These are phyloP conservation scores for Aethionema arabicum DNA, from an alignment of 345 rosid species.

Conservation along the genomic window DNA sequence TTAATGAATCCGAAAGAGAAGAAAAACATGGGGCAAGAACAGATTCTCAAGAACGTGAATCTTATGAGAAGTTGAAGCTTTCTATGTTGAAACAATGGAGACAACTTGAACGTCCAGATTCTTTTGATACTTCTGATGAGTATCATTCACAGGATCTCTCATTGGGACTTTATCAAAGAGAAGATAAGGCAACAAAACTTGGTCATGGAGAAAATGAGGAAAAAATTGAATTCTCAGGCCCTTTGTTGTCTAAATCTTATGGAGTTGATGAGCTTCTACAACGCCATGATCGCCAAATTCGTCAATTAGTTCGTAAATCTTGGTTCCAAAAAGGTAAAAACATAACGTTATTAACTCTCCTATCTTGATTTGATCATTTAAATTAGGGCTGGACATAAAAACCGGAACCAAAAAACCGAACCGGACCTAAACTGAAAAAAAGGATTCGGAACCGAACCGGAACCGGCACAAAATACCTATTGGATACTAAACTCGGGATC, in stretches of 20 bases:
- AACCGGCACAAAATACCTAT: too few species aligned
- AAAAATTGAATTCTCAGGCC: slow-evolving; percentile 88
- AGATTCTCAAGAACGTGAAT: slow-evolving; percentile 59
- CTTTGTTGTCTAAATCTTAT: slow-evolving; percentile 74
- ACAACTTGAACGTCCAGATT: slow-evolving; percentile 80
- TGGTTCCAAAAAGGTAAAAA: slow-evolving; percentile 89
- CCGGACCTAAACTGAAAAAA: too few species aligned
- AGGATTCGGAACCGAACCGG: too few species aligned
- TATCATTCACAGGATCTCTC: slow-evolving; percentile 92
- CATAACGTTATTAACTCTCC: neutral
- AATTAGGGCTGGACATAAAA: too few species aligned
- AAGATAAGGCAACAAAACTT: slow-evolving; percentile 64
- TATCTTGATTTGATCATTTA: too few species aligned
- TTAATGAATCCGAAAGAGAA: slow-evolving; percentile 44
- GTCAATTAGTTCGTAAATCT: slow-evolving; percentile 81
- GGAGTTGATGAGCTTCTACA: slow-evolving; percentile 81
- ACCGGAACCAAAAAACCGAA: too few species aligned
- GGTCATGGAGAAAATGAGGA: slow-evolving; percentile 52
- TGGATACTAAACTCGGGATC: too few species aligned
- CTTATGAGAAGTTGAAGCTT: slow-evolving; percentile 52
- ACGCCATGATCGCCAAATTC: slow-evolving; percentile 83
- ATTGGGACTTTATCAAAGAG: slow-evolving; percentile 64
- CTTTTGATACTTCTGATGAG: slow-evolving; percentile 82
- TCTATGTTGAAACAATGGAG: slow-evolving; percentile 69
- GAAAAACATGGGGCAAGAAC: slow-evolving; percentile 37